phyloP scores from a whole-genome alignment of 768 basidiomycete species.

The Sporobolomyces roseus region DNA sequence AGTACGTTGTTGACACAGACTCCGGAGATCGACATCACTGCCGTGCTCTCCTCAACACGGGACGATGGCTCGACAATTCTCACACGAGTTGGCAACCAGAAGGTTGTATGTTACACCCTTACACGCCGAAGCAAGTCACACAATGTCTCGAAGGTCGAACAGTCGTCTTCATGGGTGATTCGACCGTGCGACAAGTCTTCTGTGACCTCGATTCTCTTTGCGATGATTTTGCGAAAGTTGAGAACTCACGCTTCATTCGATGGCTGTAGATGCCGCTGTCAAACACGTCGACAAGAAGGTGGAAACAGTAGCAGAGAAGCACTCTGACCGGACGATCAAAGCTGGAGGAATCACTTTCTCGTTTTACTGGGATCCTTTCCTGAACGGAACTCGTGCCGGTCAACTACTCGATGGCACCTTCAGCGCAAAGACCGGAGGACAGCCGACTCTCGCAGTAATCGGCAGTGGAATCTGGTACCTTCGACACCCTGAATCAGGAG shows the following conservation, averaged over 20 bases:
- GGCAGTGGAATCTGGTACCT: constrained; percentile 89
- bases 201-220: constrained; percentile 49
- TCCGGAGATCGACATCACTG: constrained; percentile 70
- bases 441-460: constrained; percentile 68
- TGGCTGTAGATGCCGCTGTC: constrained; percentile 43
- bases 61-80: constrained; percentile 70
- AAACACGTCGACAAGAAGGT: constrained; percentile 57
- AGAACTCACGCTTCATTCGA: not conserved
- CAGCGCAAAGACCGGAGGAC: constrained; percentile 31
- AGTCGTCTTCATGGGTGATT: constrained; percentile 79
- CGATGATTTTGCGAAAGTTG: constrained; percentile 50
- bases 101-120: constrained; percentile 74
- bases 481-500: constrained; percentile 67
- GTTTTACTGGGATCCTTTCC: constrained; percentile 81
- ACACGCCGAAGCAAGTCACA: constrained; percentile 58
- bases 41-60: constrained; percentile 63
- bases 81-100: constrained; percentile 81
- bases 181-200: constrained; percentile 72
- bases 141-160: constrained; percentile 60
- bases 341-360: constrained; percentile 57
- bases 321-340: constrained; percentile 60
- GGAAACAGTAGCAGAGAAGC: constrained; percentile 57
- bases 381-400: constrained; percentile 63
- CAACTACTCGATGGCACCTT: constrained; percentile 51
- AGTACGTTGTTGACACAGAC: constrained; percentile 54